These are phyloP conservation scores for Rhododendron williamsianum DNA, from an alignment of 148 eudicot species.

Conservation along the genomic window DNA sequence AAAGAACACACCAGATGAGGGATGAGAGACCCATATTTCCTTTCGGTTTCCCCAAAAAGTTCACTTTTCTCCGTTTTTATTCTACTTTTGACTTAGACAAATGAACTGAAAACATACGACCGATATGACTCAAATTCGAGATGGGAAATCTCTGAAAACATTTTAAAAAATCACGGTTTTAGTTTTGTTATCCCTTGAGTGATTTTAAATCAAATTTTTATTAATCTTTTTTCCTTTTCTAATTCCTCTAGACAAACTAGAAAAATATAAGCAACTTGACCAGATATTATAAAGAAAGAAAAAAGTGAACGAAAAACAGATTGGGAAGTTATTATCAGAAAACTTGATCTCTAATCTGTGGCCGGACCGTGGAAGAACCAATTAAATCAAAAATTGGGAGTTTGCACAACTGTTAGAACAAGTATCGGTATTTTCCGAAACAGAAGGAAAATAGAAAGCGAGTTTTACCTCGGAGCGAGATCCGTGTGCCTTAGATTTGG, in stretches of 20 bases:
- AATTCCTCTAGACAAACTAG: not conserved
- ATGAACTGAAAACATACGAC: not conserved
- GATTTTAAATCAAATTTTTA: no score
- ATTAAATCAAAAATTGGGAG: not conserved
- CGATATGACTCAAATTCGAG: not conserved
- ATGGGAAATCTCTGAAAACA: not conserved
- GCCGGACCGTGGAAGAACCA: not conserved
- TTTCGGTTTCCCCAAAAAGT: not conserved
- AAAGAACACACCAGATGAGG: not conserved
- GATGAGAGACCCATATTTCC: not conserved
- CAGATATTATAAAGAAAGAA: not conserved
- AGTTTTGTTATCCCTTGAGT: no score
- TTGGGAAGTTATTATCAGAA: not conserved
- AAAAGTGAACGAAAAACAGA: not conserved
- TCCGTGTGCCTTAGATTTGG: not conserved
- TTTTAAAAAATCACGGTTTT: no score
- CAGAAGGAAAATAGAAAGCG: no score
- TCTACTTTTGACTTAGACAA: not conserved
- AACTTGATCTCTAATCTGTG: not conserved
- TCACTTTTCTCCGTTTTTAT: not conserved
- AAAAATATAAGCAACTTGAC: not conserved
- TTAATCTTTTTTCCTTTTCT: not conserved
- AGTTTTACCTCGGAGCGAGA: slow-evolving; percentile 10
- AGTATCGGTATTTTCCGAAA: not conserved
- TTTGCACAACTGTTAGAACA: no score